Evolutionary conservation across 768 basidiomycete genomes (phyloP).

Genomic region (Tricholoma flavovirens): DNA sequence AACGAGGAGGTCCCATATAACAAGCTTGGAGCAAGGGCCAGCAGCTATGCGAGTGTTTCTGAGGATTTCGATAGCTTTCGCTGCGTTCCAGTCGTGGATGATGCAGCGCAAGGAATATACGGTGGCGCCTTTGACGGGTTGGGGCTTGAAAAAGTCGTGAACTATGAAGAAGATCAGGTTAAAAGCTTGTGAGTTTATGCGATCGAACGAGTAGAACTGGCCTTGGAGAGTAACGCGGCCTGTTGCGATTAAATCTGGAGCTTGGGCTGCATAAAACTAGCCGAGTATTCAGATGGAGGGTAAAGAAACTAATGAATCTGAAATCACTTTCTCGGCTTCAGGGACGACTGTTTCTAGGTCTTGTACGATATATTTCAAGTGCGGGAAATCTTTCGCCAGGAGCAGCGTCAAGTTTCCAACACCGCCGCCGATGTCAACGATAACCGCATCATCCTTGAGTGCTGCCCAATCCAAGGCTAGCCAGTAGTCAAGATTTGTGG

Average conservation of each 20-base stretch:
- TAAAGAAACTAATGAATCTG: background rate
- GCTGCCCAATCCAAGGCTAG: conserved; percentile 17
- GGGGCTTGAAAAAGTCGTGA: conserved; percentile 28
- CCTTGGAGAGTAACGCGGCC: conserved; percentile 24
- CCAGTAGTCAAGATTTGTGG: too few relatives aligned
- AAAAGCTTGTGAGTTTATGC: background rate
- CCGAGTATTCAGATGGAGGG: background rate
- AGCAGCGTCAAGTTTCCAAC: conserved; percentile 26
- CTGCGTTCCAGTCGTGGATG: conserved; percentile 28
- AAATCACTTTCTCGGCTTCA: conserved; percentile 19
- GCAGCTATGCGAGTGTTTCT: conserved; percentile 20
- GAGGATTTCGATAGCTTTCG: conserved; percentile 20
- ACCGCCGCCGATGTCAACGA: conserved; percentile 33
- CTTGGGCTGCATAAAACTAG: conserved; percentile 22
- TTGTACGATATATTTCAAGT: conserved; percentile 30
- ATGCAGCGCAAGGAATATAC: conserved; percentile 24
- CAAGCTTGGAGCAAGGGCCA: conserved; percentile 15
- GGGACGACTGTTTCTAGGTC: conserved; percentile 24
- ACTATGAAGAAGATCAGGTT: conserved; percentile 4
- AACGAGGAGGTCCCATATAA: conserved; percentile 20
- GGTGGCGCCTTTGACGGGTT: conserved; percentile 21
- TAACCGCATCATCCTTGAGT: conserved; percentile 12
- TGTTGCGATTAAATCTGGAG: conserved; percentile 19
- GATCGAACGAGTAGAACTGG: background rate
- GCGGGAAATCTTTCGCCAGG: conserved; percentile 23